A percentile compares a stretch with the other conserved stretches of the same genome.
phyloP scores from a whole-genome alignment of 1,284 basidiomycete species.

The Takashimella tepidaria region DNA sequence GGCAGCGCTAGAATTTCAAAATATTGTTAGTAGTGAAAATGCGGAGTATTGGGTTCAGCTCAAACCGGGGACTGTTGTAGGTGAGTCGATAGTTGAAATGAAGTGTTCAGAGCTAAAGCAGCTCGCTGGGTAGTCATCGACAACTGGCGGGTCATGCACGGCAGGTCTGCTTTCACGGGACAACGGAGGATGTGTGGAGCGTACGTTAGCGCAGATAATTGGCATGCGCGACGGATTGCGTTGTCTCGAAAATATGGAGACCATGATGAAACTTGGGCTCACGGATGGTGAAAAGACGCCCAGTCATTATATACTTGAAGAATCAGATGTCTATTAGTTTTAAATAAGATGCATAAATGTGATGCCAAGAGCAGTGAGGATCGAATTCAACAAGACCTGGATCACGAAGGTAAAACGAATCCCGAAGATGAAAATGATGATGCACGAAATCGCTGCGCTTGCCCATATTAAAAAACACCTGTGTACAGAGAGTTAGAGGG shows the following conservation, averaged over 20 bases:
- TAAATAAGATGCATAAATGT: not conserved
- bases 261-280: not conserved
- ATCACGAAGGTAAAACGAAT: not conserved
- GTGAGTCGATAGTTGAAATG: no score
- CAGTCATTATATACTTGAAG: no score
- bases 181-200: constrained; percentile 90
- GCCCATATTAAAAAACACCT: no score
- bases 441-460: not conserved
- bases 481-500: no score
- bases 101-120: no score
- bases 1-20: constrained; percentile 74
- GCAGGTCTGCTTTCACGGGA: constrained; percentile 82
- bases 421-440: not conserved
- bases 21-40: constrained; percentile 67
- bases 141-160: constrained; percentile 92
- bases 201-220: constrained; percentile 89
- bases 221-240: constrained; percentile 66
- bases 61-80: constrained; percentile 74
- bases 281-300: not conserved
- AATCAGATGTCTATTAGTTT: not conserved
- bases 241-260: constrained; percentile 42
- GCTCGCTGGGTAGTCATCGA: no score
- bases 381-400: not conserved
- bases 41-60: constrained; percentile 91
- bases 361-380: not conserved